Evolutionary conservation across 2,329 filamentous ascomycete genomes (phyloP), one percentile per base, ranked within the genome.

Genomic region (Aspergillus sp.): DNA sequence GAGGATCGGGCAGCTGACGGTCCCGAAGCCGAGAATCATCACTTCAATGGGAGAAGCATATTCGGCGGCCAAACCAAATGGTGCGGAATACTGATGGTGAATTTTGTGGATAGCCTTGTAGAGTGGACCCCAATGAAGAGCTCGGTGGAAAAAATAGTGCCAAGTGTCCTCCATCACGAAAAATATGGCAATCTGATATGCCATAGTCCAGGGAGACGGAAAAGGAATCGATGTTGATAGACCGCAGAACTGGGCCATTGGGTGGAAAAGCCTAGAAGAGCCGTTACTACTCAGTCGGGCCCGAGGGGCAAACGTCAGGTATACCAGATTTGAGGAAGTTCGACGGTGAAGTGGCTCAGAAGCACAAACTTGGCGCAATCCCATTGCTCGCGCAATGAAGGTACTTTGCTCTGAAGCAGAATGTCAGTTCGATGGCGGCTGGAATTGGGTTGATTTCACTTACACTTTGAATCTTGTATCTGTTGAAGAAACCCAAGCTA

Each of bases 41-140:
- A 93, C 91, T 79, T 99, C 95, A 67, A 98, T 96, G 1, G 95
- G 95, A 44, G 93, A 97, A 6, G 95, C 95, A 77, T 99, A 99
- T 79, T 99, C 95, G 57, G 95, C 93, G 19, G 95, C 93, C 52
- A 99, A 83, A 66, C 95, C 95, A 72, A 99, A 99, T 19, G 95
- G 95, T 11, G 95, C 95, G 37, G 92, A 96, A 82, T 99, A 98
- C 71, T 95, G 93, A 82, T 99, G 95, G 81, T 99, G 95, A 68
- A 99, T 93, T 82, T 99, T 99, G 85, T 99, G 95, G 70, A 99
- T 90, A 71, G 88, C 85, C 82, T 92, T 96, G 86, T 99, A 99
- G 6, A 99, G 87, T 37, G 92, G 91, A 21, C 91, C 93, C 81
- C 91, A 96, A 83, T 99, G 95, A 79, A 99, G 86, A 43, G 85